phyloP scores from a whole-genome alignment of 2,329 filamentous ascomycete genomes.

The Ceratocystis destructans region DNA sequence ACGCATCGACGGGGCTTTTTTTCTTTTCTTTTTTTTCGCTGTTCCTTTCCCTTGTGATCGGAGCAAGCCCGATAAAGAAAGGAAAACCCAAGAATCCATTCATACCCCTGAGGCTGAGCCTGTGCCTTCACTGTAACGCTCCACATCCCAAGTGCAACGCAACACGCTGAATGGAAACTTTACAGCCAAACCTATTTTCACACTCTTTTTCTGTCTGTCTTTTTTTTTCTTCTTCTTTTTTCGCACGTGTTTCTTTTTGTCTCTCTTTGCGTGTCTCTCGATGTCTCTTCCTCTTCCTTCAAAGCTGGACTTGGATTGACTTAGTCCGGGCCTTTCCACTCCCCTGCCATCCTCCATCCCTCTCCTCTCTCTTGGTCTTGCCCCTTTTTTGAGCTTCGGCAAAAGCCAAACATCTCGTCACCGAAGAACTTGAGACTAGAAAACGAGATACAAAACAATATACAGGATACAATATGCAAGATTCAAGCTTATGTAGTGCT shows the following conservation, averaged over 20 bases:
- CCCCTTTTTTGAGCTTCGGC: not conserved
- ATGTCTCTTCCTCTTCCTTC: slow-evolving; percentile 4
- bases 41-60: no score
- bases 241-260: not conserved
- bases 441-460: not conserved
- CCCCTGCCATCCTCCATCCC: not conserved
- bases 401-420: not conserved
- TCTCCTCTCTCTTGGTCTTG: not conserved
- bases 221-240: not conserved
- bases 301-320: not conserved
- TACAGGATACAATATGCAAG: not conserved
- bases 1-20: no score
- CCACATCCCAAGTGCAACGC: not conserved
- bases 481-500: not conserved
- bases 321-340: not conserved
- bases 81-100: not conserved
- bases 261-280: not conserved
- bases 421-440: not conserved
- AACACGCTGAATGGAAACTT: not conserved
- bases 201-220: not conserved
- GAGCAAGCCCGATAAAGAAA: not conserved
- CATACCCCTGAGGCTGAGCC: slow-evolving; percentile 16
- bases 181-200: not conserved
- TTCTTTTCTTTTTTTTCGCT: no score
- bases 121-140: not conserved